A percentile compares a stretch with the other conserved stretches of the same genome.
phyloP scores from a whole-genome alignment of 1,139 yeast species.

The Geotrichum reessii region DNA sequence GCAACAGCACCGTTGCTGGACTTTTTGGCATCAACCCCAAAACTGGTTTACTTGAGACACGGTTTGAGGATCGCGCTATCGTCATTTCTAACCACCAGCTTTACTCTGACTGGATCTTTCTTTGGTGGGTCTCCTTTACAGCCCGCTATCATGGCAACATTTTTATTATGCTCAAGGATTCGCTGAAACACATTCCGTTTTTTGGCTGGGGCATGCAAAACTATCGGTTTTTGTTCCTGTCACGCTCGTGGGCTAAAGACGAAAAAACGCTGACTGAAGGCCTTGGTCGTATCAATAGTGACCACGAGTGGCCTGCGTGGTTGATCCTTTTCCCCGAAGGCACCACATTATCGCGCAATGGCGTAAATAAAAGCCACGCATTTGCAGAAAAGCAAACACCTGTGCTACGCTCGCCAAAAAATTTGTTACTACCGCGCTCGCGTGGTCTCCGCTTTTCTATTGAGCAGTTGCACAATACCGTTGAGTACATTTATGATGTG shows the following conservation, averaged over 20 bases:
- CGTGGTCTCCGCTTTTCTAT: conserved; percentile 73
- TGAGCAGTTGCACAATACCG: conserved; percentile 51
- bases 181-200: conserved; percentile 66
- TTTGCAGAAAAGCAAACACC: conserved; percentile 47
- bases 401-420: conserved; percentile 43
- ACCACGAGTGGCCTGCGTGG: conserved; percentile 40
- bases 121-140: conserved; percentile 84
- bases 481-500: conserved; percentile 69
- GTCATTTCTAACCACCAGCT: conserved; percentile 84
- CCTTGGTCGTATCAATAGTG: conserved; percentile 46
- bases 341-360: conserved; percentile 69
- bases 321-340: conserved; percentile 89
- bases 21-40: conserved; percentile 24
- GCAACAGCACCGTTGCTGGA: conserved; percentile 32
- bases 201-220: conserved; percentile 84
- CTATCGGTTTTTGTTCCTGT: conserved; percentile 70
- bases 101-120: conserved; percentile 87
- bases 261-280: conserved; percentile 52
- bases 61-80: conserved; percentile 45
- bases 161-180: conserved; percentile 72
- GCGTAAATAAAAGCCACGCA: conserved; percentile 51
- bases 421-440: conserved; percentile 72
- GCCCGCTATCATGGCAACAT: conserved; percentile 58
- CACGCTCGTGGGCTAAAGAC: conserved; percentile 82
- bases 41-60: conserved; percentile 29